These are phyloP conservation scores for Debaryomyces prosopidis DNA, from an alignment of 805 yeast genomes.

Conservation along the genomic window DNA sequence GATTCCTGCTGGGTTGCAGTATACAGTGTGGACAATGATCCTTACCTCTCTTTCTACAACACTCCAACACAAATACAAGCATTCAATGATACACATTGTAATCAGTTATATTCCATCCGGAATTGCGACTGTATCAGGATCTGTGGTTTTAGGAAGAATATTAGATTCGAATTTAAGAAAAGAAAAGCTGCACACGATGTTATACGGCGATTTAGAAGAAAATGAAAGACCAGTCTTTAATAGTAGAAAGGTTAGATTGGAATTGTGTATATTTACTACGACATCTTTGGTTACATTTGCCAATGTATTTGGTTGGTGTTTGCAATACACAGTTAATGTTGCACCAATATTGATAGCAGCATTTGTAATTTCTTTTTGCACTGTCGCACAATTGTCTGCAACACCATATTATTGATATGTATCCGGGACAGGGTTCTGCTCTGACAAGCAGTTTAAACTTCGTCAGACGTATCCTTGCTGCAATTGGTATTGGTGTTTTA, in stretches of 20 bases:
- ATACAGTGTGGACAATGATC: conserved; percentile 68
- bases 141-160: conserved; percentile 56
- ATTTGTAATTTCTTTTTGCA: conserved; percentile 57
- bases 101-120: conserved; percentile 77
- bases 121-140: conserved; percentile 59
- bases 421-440: conserved; percentile 69
- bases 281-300: conserved; percentile 35
- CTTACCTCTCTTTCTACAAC: conserved; percentile 65
- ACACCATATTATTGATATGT: conserved; percentile 78
- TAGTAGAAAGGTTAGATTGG: conserved; percentile 54
- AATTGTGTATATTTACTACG: conserved; percentile 33
- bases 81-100: conserved; percentile 61
- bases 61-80: conserved; percentile 49
- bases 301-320: conserved; percentile 70
- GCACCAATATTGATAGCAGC: conserved; percentile 60
- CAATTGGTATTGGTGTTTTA: conserved; percentile 67
- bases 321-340: conserved; percentile 47
- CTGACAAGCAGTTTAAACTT: conserved; percentile 74
- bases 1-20: conserved; percentile 61
- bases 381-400: conserved; percentile 57
- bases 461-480: conserved; percentile 70
- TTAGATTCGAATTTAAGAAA: conserved; percentile 49
- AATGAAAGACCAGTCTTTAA: conserved; percentile 47
- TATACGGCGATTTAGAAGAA: conserved; percentile 18
- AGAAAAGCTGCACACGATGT: conserved; percentile 19